Evolutionary conservation across 129 eudicot genomes (phyloP), one percentile per base, ranked within the genome.

Genomic region (Chrysanthemum makinoi): DNA sequence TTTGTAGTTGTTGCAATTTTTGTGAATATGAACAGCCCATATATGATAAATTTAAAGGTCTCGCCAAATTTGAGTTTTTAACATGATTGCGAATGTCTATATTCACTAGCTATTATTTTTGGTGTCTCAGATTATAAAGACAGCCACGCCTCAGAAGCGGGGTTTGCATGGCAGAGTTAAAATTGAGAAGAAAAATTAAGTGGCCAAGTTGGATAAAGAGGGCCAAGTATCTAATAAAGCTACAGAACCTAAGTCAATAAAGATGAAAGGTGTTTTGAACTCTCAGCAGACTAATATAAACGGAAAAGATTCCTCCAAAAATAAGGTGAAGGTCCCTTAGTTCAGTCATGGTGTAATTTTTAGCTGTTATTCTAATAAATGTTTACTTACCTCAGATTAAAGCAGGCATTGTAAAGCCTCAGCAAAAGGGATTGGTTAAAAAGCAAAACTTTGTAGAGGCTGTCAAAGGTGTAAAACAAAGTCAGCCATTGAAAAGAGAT

Each of bases 111-210:
- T 65, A 63, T 51, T 8, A 43, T 52, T 4, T 73, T 54, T 52
- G 35, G 26, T 22, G 51, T 64, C 47, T 74, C 80, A 82, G 83
- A 39, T 82, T 20, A 78, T 59, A 70, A 65, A 78, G 18, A 80
- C 80, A 10, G 56, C 39, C 20, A 43, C 24, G 52, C 13, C 15
- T 64, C 77, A 82, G 30, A 78, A 78, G 60, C 68, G 65, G 44
- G 77, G 64, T 60, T 49, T 74, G 20, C 72, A 59, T 48, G 86
- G 86, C n/a, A 82, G 82, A 73, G 73, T 68, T 33, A 77, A 72
- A 62, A 77, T 77, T 55, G 72, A 75, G 61, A 70, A 69, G 54
- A 75, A 64, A 50, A 71, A 5, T 71, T 62, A 74, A 47, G 72
- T 52, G 22, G 47, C 71, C 30, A 6, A 43, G 68, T 49, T 26